Conservation (phyloP, 148 eudicot species). For the Tetragonia tetragonoides region DNA sequence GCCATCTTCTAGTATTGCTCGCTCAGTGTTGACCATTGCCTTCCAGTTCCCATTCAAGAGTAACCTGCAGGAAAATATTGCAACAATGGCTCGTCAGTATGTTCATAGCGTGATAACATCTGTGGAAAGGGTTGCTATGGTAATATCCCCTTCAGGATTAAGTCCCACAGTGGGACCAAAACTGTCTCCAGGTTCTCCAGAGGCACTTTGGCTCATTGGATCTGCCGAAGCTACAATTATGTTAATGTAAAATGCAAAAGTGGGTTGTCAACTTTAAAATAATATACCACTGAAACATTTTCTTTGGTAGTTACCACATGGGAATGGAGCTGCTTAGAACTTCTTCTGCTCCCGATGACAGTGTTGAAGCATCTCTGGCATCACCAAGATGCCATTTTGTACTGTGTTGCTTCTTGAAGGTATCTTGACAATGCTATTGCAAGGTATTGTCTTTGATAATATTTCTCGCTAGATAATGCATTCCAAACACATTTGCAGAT, state of each 20-base stretch:
- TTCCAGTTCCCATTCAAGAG: conserved; percentile 86
- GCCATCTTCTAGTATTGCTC: conserved; percentile 37
- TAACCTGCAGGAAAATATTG: conserved; percentile 68
- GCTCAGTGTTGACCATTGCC: conserved; percentile 88
- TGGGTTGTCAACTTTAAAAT: too few species aligned
- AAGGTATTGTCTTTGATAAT: neutral
- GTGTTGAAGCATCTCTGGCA: conserved; percentile 87
- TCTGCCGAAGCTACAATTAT: conserved; percentile 84
- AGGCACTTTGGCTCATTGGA: conserved; percentile 93
- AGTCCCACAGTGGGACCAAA: conserved; percentile 61
- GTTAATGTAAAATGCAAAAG: conserved; percentile 6
- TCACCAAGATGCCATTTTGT: conserved; percentile 88
- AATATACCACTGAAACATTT: neutral
- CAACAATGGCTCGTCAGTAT: conserved; percentile 89
- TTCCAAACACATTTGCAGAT: too few species aligned
- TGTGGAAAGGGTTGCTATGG: conserved; percentile 88
- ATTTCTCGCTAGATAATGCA: neutral
- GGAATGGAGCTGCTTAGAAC: conserved; percentile 64
- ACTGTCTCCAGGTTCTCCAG: conserved; percentile 78
- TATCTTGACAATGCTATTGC: conserved; percentile 21
- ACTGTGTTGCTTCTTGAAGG: conserved; percentile 97
- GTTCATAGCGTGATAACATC: conserved; percentile 81
- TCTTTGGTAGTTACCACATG: conserved; percentile 58
- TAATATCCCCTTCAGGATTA: conserved; percentile 78
- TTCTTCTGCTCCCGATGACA: conserved; percentile 52